A percentile compares a stretch with the other conserved stretches of the same genome.
phyloP scores from a whole-genome alignment of 2,329 filamentous ascomycete genomes.

The Pyrenophora tritici-repentis region DNA sequence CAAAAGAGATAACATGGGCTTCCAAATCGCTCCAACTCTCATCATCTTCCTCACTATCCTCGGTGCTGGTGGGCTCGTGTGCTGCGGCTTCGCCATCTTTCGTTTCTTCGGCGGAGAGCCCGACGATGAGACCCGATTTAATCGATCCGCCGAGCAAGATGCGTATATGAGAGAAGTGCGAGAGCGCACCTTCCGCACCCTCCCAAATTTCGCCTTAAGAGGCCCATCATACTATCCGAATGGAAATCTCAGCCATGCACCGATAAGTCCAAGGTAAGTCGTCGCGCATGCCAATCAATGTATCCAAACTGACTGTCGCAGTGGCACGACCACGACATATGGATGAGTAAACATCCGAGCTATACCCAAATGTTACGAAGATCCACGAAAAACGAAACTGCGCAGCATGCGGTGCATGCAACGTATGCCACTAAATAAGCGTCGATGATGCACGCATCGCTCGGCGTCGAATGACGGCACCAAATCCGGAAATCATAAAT shows the following conservation, averaged over 20 bases:
- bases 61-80: constrained; percentile 27
- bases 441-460: background rate
- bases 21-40: constrained; percentile 27
- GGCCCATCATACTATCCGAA: constrained; percentile 5
- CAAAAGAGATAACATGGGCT: constrained; percentile 37
- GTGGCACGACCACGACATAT: constrained; percentile 19
- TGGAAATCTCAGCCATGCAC: constrained; percentile 16
- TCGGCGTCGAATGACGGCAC: background rate
- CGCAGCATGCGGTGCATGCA: background rate
- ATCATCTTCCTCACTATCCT: constrained; percentile 41
- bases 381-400: background rate
- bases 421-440: background rate
- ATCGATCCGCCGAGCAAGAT: constrained; percentile 32
- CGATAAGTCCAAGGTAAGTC: constrained; percentile 20
- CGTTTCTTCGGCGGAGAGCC: constrained; percentile 22
- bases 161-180: constrained; percentile 43
- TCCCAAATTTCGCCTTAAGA: constrained; percentile 11
- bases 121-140: constrained; percentile 8
- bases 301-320: constrained; percentile 6
- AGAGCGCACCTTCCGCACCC: constrained; percentile 28
- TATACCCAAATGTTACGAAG: background rate
- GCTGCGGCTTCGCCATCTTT: constrained; percentile 27
- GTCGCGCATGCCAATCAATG: background rate
- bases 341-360: constrained; percentile 12
- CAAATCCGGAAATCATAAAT: background rate